Conservation (phyloP, 345 rosid genomes). For the Brassica cretica region DNA sequence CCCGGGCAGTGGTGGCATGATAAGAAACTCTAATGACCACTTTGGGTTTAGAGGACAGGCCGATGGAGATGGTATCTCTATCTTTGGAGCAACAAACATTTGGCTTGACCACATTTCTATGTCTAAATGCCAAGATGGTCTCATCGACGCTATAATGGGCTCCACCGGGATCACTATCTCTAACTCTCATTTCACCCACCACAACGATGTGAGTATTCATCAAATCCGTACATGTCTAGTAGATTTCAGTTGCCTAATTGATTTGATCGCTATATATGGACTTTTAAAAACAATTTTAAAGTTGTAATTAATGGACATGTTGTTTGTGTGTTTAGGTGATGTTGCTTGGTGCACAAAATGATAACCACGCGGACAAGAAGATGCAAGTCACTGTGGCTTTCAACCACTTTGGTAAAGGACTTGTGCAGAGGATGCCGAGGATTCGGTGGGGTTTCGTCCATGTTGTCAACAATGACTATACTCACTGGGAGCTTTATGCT, state of each 20-base stretch:
- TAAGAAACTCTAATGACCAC: constrained; percentile 56
- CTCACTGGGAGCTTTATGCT: constrained; percentile 77
- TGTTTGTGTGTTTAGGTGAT: constrained; percentile 48
- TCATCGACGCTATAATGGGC: constrained; percentile 68
- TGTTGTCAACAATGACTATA: constrained; percentile 77
- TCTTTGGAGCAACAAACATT: constrained; percentile 60
- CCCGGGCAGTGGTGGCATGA: constrained; percentile 49
- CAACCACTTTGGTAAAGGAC: constrained; percentile 73
- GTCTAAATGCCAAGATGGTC: constrained; percentile 65
- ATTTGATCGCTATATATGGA: background rate
- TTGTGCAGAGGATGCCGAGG: constrained; percentile 82
- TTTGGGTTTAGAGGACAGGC: constrained; percentile 55
- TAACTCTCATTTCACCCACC: constrained; percentile 72
- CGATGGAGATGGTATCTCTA: constrained; percentile 83
- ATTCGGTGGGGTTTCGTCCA: constrained; percentile 72
- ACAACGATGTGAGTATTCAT: constrained; percentile 56
- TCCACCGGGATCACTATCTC: constrained; percentile 85
- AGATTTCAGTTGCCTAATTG: background rate
- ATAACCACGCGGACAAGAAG: constrained; percentile 36
- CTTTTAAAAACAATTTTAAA: background rate
- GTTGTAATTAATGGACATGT: background rate
- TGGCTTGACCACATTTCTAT: constrained; percentile 89
- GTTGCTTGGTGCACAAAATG: constrained; percentile 62
- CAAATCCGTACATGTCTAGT: background rate
- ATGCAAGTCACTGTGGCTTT: constrained; percentile 81